A percentile compares a stretch with the other conserved stretches of the same genome.
phyloP scores from a whole-genome alignment of 225 moss, liverwort and hornwort genomes.

The Thuidium tamariscinum region DNA sequence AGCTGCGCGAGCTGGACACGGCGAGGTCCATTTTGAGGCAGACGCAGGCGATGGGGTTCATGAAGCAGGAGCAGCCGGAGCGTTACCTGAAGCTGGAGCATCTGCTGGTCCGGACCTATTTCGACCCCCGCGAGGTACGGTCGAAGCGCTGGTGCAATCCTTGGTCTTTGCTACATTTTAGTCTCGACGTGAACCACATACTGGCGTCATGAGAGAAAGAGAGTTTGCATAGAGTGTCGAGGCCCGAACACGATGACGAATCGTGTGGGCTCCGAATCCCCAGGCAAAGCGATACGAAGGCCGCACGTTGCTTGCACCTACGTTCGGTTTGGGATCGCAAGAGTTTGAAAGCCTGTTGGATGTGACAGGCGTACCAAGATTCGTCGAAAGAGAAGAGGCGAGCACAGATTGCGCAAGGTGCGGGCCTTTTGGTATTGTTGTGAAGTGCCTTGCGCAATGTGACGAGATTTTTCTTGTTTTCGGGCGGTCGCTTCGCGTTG shows the following conservation, averaged over 20 bases:
- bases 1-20: slow-evolving; percentile 96
- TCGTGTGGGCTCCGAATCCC: not conserved
- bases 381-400: slow-evolving; percentile 96
- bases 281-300: not conserved
- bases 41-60: slow-evolving; percentile 98
- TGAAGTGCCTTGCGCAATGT: not conserved
- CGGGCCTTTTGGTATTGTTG: not conserved
- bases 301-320: not conserved
- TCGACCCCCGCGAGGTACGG: slow-evolving; percentile 95
- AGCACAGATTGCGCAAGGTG: slow-evolving; percentile 96
- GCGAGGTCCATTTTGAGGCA: slow-evolving; percentile 96
- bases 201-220: not conserved
- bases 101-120: slow-evolving; percentile 93
- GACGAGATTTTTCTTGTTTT: not conserved
- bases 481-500: not conserved
- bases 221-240: not conserved
- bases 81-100: slow-evolving; percentile 95
- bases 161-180: not conserved
- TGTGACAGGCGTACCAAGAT: slow-evolving; percentile 87
- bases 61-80: slow-evolving; percentile 99
- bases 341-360: not conserved
- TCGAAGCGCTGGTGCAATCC: not conserved
- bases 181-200: not conserved
- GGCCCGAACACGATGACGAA: not conserved
- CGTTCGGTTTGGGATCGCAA: not conserved